phyloP scores from a whole-genome alignment of 2,329 filamentous ascomycete genomes.

The Rhinocladiella similis region DNA sequence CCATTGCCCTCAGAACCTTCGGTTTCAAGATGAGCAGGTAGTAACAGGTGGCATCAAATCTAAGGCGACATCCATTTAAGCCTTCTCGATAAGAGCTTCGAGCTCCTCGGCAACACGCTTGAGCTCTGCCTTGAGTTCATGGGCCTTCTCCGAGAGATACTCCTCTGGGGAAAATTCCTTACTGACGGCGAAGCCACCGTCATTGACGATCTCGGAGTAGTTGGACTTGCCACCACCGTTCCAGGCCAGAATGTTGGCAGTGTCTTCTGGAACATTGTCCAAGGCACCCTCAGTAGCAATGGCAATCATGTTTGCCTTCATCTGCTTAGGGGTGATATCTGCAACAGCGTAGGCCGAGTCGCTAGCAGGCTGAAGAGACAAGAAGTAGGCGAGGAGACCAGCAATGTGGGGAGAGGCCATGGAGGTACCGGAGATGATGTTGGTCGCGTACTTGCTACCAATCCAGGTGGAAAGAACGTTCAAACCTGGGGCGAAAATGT shows the following conservation, averaged over 20 bases:
- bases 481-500: conserved; percentile 96
- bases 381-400: conserved; percentile 95
- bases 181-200: conserved; percentile 64
- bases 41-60: neutral
- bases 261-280: conserved; percentile 78
- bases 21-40: neutral
- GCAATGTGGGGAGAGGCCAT: conserved; percentile 98
- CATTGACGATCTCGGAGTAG: conserved; percentile 77
- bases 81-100: conserved; percentile 26
- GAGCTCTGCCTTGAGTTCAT: conserved; percentile 42
- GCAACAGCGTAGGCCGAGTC: conserved; percentile 91
- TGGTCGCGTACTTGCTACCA: conserved; percentile 90
- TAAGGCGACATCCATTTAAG: conserved; percentile 5
- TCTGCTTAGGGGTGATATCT: conserved; percentile 85
- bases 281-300: conserved; percentile 79
- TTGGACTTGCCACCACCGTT: conserved; percentile 95
- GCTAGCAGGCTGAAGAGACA: conserved; percentile 87
- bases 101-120: conserved; percentile 25
- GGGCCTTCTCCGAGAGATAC: conserved; percentile 48
- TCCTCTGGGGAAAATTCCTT: conserved; percentile 37
- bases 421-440: conserved; percentile 98
- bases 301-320: conserved; percentile 84
- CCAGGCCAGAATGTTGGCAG: conserved; percentile 95
- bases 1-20: neutral
- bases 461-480: conserved; percentile 99